A percentile compares a stretch with the other conserved stretches of the same genome.
These are phyloP conservation scores for Ceratocystis smalleyi DNA, from an alignment of 2,329 filamentous ascomycete species.

Conservation along the genomic window DNA sequence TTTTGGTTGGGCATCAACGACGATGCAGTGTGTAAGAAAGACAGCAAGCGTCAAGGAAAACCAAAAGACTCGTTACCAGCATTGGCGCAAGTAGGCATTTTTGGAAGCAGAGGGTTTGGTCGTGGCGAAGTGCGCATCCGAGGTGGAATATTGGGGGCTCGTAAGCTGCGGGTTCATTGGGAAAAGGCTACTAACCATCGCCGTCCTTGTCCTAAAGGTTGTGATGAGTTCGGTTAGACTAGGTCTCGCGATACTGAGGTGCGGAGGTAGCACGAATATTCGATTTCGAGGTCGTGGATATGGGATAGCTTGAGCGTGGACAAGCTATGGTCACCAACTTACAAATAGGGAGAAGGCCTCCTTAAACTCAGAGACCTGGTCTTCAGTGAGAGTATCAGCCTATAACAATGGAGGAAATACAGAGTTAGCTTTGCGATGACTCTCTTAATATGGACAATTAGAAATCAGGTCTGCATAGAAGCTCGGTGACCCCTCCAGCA, in stretches of 20 bases:
- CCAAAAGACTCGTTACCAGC: neutral
- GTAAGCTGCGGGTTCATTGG: neutral
- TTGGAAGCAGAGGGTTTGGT: neutral
- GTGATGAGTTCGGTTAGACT: slow-evolving; percentile 20
- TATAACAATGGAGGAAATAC: slow-evolving; percentile 26
- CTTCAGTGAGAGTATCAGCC: slow-evolving; percentile 97
- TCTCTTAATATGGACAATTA: slow-evolving; percentile 7
- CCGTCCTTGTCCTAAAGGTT: slow-evolving; percentile 64
- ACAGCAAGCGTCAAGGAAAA: neutral
- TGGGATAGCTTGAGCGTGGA: neutral
- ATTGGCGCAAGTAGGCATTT: neutral
- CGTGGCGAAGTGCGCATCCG: neutral
- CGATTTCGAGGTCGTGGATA: neutral
- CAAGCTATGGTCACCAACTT: slow-evolving; percentile 32
- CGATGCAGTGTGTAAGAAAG: slow-evolving; percentile 2
- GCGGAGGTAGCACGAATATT: neutral
- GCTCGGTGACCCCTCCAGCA: neutral
- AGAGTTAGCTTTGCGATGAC: slow-evolving; percentile 1
- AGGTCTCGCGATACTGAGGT: neutral
- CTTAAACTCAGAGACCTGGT: slow-evolving; percentile 99
- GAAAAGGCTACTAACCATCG: slow-evolving; percentile 53
- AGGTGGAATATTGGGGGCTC: neutral
- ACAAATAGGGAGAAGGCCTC: slow-evolving; percentile 99
- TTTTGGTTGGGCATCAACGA: slow-evolving; percentile 20
- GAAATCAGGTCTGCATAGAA: neutral